Base-by-base conservation (phyloP, 169 alveolate species). In the Plasmodium vivax region DNA sequence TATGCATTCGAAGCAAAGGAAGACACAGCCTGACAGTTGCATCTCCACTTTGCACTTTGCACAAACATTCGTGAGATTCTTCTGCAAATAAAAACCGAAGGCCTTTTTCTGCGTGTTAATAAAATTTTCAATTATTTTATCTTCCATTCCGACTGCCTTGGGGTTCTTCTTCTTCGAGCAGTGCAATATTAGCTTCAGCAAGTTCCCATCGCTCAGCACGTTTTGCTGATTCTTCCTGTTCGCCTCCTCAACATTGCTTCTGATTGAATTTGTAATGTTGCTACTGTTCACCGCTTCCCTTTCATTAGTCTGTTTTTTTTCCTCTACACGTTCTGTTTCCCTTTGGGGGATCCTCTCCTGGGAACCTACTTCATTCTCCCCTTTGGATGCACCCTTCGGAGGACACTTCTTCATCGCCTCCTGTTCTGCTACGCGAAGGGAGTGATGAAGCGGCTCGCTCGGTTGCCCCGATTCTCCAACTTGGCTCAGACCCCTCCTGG, bases 1-100 rank as follows among this genome's bases (percentile, higher is more conserved):
- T n/a, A 92, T 47, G 23, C 93, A 71, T 16, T 92, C 92, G 71
- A 72, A 75, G 75, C 93, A 92, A 81, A 92, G 72, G 81, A 36
- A 84, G 19, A 85, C 74, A 10, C 3, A 68, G 9, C 19, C 81
- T 38, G 92, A 80, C 71, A 92, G 45, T 9, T 84, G 27, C 85
- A 92, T 92, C 83, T 92, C 75, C 7, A 38, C 51, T 68, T n/a
- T 84, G 71, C 95, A 71, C 62, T 92, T 84, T 30, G 47, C 45
- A 68, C 95, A 92, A 27, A 79, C 34, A 79, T 62, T 79, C 38
- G 72, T 51, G 10, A 43, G 73, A 54, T 36, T 74, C 36, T 75
- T 88, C 43, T 80, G 58, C 38, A 88, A 34, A 27, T 58, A 32
- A 45, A 43, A 56, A n/a, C 83, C 41, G 10, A 32, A 34, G 23